Evolutionary conservation across 208 protist species (phyloP).

Genomic region (Leptomonas seymouri): DNA sequence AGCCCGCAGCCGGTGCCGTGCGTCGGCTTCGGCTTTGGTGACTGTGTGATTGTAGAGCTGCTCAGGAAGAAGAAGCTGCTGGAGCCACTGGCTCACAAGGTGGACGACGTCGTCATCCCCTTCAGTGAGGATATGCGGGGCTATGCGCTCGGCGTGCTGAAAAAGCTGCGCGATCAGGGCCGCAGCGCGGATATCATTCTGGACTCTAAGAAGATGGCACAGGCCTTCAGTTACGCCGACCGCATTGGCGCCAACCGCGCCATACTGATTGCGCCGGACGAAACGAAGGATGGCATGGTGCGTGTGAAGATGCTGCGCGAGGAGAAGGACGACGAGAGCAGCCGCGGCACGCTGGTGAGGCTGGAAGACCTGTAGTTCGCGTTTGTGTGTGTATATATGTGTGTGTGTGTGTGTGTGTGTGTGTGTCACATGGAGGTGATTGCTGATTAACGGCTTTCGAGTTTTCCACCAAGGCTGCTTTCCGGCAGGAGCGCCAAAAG

Average conservation of each 20-base stretch:
- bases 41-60: conserved; percentile 96
- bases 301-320: conserved; percentile 93
- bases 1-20: conserved; percentile 90
- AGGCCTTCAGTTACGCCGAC: conserved; percentile 96
- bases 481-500: neutral
- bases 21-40: conserved; percentile 96
- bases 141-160: conserved; percentile 76
- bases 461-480: neutral
- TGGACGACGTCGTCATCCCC: conserved; percentile 92
- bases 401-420: no score
- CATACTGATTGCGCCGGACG: conserved; percentile 93
- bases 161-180: conserved; percentile 74
- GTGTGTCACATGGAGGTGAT: neutral
- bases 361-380: conserved; percentile 44
- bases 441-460: neutral
- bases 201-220: conserved; percentile 90
- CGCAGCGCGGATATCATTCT: conserved; percentile 91
- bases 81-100: conserved; percentile 49
- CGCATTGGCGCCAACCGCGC: conserved; percentile 88
- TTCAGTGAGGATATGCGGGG: conserved; percentile 93
- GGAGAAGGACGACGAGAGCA: conserved; percentile 52
- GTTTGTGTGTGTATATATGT: neutral
- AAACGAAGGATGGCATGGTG: conserved; percentile 91
- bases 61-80: conserved; percentile 92
- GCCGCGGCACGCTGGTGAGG: conserved; percentile 62